A percentile compares a stretch with the other conserved stretches of the same genome.
Evolutionary conservation across 2,329 filamentous ascomycete species (phyloP).

Genomic region (Chaetomium olivaceum): DNA sequence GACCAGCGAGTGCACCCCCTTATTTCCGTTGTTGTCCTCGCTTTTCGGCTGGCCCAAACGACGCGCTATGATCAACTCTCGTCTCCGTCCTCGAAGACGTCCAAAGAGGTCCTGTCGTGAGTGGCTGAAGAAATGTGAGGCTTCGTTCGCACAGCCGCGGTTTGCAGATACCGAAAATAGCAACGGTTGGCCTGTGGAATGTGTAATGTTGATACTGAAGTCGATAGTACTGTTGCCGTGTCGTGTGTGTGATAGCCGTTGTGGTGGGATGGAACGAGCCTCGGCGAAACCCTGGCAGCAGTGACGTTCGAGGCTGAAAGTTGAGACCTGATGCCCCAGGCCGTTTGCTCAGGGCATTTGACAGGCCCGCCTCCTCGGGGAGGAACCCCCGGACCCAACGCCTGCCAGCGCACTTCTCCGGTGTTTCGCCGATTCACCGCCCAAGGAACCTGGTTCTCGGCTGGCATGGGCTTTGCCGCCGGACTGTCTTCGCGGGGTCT

Average conservation of each 20-base stretch:
- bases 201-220: neutral
- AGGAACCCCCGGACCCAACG: neutral
- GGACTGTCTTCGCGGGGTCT: neutral
- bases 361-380: neutral
- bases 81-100: constrained; percentile 3
- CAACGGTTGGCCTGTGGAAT: neutral
- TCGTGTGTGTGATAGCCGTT: neutral
- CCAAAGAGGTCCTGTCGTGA: constrained; percentile 20
- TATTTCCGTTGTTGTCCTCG: neutral
- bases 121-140: constrained; percentile 8
- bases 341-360: neutral
- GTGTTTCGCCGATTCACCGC: constrained; percentile 26
- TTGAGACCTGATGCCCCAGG: neutral
- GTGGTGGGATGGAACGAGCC: neutral
- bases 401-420: constrained; percentile 7
- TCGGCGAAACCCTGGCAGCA: neutral
- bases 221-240: neutral
- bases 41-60: neutral
- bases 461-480: neutral
- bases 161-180: neutral
- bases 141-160: constrained; percentile 14
- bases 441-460: neutral
- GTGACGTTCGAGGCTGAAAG: neutral
- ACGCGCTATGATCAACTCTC: neutral
- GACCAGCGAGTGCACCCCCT: constrained; percentile 20